Evolutionary conservation across 768 basidiomycete species (phyloP), one percentile per base, ranked within the genome.

Genomic region (Russula emetica): DNA sequence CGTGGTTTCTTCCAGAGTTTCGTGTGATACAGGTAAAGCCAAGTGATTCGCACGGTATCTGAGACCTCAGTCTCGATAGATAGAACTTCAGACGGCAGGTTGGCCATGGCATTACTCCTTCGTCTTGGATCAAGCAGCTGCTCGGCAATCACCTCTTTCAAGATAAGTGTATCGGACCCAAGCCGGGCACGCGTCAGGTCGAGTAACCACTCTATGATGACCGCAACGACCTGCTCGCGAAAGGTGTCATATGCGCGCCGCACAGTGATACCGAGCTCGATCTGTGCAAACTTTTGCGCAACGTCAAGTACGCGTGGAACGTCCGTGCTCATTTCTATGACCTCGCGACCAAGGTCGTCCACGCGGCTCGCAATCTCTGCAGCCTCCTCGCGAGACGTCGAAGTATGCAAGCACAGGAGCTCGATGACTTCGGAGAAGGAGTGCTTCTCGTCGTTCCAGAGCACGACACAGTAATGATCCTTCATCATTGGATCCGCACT

Each of bases 401-500:
- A 75, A 1, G 79, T 80, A 18, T 81, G 74, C 51, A 88, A 88
- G 62, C 80, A 78, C 7, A 92, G 75, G 47, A 93, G 81, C 64
- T 84, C 82, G 66, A 88, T 87, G 59, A 97, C 86, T 71, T 98
- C 94, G 56, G 88, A 86, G 70, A 88, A 90, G 0, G 92, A 94
- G 74, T 98, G 97, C 69, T 95, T 96, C 74, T 99, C 97, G 74
- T 97, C 95, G 76, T 95, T 94, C 94, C 94, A 98, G 5, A 98
- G 75, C 30, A 96, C 79, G 62, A 98, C 80, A 50, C 88, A 87
- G 69, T 86, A 92, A 59, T 86, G 82, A 68, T 92, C 90, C 66
- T 86, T 87, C 77, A 82, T 81, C 81, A 88, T 84, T 11, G 90
- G 88, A 68, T 93, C 90, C 7, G 83, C 85, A 1, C 88, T 85